Evolutionary conservation across 305 asterid species (phyloP).

Genomic region (Fraxinus angustifolia): DNA sequence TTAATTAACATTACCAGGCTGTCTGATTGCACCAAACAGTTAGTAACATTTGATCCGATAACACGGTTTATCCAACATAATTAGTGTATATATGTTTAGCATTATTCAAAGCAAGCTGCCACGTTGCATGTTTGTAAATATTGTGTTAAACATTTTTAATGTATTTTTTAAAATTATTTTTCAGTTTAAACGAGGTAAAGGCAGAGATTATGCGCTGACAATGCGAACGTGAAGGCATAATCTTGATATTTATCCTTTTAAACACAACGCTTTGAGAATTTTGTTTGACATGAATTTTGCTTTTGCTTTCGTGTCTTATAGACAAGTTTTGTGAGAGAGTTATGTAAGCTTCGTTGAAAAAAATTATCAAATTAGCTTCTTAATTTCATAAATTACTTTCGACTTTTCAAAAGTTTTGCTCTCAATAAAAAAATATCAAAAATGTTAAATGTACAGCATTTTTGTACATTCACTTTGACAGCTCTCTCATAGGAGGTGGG

Average conservation of each 20-base stretch:
- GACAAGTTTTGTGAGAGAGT: background rate
- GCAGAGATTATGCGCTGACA: background rate
- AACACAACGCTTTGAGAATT: background rate
- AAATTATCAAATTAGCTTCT: background rate
- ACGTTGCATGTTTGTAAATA: background rate
- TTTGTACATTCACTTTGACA: too few species aligned
- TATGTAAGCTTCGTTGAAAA: background rate
- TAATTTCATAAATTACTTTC: background rate
- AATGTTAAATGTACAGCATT: too few species aligned
- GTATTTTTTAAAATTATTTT: background rate
- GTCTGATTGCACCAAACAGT: background rate
- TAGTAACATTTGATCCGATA: background rate
- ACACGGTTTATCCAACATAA: background rate
- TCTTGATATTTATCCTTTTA: background rate
- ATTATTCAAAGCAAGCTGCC: background rate
- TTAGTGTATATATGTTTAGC: conserved; percentile 10
- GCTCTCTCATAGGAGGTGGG: too few species aligned
- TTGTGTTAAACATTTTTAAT: background rate
- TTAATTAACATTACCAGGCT: background rate
- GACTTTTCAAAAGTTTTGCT: background rate
- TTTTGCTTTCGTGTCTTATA: background rate
- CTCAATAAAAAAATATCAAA: background rate
- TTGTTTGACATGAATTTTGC: background rate
- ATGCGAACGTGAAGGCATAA: conserved; percentile 16
- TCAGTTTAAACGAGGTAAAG: conserved; percentile 1